Evolutionary conservation across 169 alveolate genomes (phyloP).

Genomic region (Pseudocohnilembus persalinus): DNA sequence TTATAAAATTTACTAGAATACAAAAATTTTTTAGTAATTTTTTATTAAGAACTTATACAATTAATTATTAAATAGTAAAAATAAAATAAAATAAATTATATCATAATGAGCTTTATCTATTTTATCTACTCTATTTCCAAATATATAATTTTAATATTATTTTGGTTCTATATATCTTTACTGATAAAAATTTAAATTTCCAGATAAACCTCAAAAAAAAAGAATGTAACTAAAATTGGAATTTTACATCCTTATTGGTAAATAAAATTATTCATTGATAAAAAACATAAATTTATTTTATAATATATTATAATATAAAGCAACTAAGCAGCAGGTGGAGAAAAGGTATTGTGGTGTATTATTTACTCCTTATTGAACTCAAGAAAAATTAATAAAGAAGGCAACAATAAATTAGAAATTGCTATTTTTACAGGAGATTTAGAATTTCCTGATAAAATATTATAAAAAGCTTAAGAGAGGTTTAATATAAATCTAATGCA

Average conservation of each 20-base stretch:
- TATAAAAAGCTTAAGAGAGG: constrained; percentile 58
- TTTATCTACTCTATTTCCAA: no score
- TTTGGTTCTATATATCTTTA: no score
- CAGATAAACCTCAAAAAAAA: no score
- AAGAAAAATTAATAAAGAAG: constrained; percentile 18
- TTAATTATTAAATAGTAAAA: no score
- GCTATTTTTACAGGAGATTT: constrained; percentile 62
- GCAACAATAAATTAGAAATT: no score
- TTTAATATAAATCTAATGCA: constrained; percentile 45
- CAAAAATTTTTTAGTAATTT: no score
- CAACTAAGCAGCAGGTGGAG: constrained; percentile 83
- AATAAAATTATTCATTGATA: neutral
- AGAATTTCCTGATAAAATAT: constrained; percentile 44
- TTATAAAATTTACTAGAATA: no score
- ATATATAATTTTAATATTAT: no score
- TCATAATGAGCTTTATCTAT: no score
- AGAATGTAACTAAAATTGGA: constrained; percentile 26
- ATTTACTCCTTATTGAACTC: constrained; percentile 43
- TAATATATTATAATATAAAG: constrained; percentile 3
- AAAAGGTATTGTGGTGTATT: constrained; percentile 75
- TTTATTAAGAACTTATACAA: no score
- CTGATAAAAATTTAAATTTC: no score
- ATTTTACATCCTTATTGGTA: constrained; percentile 62
- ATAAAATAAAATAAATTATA: no score
- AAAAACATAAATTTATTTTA: neutral